A percentile compares a stretch with the other conserved stretches of the same genome.
Conservation (phyloP, 345 rosid species). For the Erodium maritimum region DNA sequence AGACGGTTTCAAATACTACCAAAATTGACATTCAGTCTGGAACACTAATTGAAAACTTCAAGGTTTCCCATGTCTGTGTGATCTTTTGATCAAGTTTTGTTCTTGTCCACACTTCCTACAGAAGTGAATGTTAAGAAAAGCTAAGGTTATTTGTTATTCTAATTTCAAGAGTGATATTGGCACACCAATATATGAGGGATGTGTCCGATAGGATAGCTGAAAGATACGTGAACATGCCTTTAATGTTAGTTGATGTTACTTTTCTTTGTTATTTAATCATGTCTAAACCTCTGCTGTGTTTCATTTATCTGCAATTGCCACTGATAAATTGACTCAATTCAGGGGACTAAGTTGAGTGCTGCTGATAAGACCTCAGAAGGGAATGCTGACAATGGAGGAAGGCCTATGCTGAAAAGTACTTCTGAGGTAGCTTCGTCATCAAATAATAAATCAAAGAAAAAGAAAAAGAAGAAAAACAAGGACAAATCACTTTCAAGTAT, state of each 20-base stretch:
- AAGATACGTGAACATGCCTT: too few relatives aligned
- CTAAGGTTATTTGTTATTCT: not conserved
- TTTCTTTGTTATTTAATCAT: not conserved
- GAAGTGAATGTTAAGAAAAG: not conserved
- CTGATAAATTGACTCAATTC: not conserved
- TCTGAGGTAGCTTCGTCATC: conserved; percentile 16
- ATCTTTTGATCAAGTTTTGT: not conserved
- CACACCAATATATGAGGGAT: too few relatives aligned
- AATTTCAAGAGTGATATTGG: not conserved
- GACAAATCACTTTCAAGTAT: conserved; percentile 23
- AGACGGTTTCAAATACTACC: too few relatives aligned
- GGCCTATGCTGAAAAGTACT: conserved; percentile 10
- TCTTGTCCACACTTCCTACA: not conserved
- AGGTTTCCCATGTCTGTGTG: not conserved
- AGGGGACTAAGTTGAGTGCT: conserved; percentile 32
- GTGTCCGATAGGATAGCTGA: not conserved
- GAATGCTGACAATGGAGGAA: conserved; percentile 6
- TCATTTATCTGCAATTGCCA: not conserved
- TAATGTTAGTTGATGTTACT: not conserved
- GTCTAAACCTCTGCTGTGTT: not conserved
- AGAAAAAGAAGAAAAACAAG: conserved; percentile 71
- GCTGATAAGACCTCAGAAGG: conserved; percentile 16
- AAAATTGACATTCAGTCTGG: too few relatives aligned
- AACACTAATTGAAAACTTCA: too few relatives aligned
- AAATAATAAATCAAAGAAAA: conserved; percentile 56